Percentiles rank a stretch among this genome's conserved stretches.
phyloP scores from a whole-genome alignment of 208 protist genomes.

The Acanthamoeba triangularis region DNA sequence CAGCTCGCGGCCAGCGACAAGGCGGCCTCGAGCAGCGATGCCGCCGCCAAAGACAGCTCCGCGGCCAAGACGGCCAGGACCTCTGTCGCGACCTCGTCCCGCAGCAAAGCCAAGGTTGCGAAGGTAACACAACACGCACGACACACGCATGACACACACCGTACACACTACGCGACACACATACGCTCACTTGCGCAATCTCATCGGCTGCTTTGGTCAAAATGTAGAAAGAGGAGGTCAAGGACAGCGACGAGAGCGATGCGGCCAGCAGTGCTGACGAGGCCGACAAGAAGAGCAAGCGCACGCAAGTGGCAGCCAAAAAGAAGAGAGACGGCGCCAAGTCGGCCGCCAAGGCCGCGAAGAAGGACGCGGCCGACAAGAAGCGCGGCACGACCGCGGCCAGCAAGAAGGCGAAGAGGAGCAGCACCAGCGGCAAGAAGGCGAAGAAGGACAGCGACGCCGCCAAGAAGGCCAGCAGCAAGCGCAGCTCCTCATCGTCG shows the following conservation, averaged over 20 bases:
- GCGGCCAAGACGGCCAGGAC: too few relatives aligned
- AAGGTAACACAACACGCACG: too few relatives aligned
- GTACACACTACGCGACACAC: too few relatives aligned
- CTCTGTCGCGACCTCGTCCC: too few relatives aligned
- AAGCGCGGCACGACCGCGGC: too few relatives aligned
- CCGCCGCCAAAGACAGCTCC: too few relatives aligned
- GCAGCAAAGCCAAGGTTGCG: too few relatives aligned
- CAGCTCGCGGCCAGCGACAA: too few relatives aligned
- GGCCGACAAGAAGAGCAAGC: not conserved
- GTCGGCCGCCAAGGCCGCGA: not conserved
- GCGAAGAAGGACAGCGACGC: not conserved
- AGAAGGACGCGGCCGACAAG: not conserved
- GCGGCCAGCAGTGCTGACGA: not conserved
- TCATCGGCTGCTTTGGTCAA: not conserved
- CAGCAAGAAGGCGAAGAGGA: not conserved
- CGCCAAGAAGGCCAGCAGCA: not conserved
- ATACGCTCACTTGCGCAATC: not conserved
- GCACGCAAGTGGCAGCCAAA: not conserved
- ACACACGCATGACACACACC: too few relatives aligned
- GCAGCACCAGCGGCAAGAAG: not conserved
- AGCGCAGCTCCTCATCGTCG: not conserved
- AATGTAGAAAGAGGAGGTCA: not conserved
- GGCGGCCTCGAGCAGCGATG: too few relatives aligned
- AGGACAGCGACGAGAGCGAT: not conserved
- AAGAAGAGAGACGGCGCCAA: not conserved